phyloP scores from a whole-genome alignment of 1,284 basidiomycete genomes.

The Sphagnurus paluster region DNA sequence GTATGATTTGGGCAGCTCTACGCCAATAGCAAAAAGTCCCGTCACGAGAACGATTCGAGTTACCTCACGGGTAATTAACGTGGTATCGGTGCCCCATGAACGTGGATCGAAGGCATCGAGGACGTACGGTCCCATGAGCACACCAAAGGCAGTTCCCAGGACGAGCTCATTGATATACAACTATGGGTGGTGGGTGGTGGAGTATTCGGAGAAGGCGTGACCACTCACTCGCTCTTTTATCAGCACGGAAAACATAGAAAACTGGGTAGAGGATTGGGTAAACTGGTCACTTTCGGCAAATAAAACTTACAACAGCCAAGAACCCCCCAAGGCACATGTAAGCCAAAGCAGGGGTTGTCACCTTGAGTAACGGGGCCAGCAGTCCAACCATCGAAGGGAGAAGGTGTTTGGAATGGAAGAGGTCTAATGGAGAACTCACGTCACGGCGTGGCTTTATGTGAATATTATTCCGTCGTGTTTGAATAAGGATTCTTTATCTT shows the following conservation, averaged over 20 bases:
- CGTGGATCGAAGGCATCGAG: constrained; percentile 80
- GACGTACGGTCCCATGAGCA: constrained; percentile 71
- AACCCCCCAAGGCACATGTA: constrained; percentile 82
- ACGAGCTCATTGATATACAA: constrained; percentile 93
- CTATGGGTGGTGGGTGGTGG: constrained; percentile 27
- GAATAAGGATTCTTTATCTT: too few species aligned
- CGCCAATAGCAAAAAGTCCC: constrained; percentile 73
- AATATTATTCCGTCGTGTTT: too few species aligned
- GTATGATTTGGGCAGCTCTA: constrained; percentile 70
- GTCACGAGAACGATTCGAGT: constrained; percentile 70
- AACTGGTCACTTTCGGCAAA: not conserved
- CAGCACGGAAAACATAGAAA: constrained; percentile 79
- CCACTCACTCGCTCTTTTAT: constrained; percentile 78
- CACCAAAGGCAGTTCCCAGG: constrained; percentile 74
- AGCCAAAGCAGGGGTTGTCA: constrained; percentile 50
- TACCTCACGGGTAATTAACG: constrained; percentile 77
- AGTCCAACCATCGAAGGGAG: too few species aligned
- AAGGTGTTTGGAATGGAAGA: too few species aligned
- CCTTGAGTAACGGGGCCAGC: constrained; percentile 41
- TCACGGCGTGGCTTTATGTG: too few species aligned
- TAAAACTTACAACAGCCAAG: constrained; percentile 55
- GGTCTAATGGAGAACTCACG: too few species aligned
- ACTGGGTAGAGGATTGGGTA: constrained; percentile 40
- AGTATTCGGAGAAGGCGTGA: not conserved
- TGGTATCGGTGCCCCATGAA: constrained; percentile 60